Percentiles rank a stretch among this genome's conserved stretches.
phyloP scores from a whole-genome alignment of 1,139 yeast genomes.

The Kodamaea plutei region DNA sequence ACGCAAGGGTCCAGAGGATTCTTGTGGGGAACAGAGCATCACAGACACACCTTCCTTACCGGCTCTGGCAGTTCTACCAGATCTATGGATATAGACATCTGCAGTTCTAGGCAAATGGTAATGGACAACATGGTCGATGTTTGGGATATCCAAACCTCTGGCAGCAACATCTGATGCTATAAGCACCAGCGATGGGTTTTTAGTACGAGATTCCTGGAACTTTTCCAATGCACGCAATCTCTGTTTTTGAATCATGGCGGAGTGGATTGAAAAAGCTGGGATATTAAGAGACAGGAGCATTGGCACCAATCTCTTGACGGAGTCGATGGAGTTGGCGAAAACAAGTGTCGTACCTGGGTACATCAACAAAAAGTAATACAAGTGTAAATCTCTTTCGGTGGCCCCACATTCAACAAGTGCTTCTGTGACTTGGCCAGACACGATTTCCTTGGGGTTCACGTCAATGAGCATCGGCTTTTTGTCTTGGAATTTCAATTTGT shows the following conservation, averaged over 20 bases:
- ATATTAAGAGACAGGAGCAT: slow-evolving; percentile 65
- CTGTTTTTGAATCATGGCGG: slow-evolving; percentile 93
- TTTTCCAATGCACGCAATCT: slow-evolving; percentile 81
- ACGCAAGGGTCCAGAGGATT: slow-evolving; percentile 80
- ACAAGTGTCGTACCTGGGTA: slow-evolving; percentile 90
- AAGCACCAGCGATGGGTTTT: slow-evolving; percentile 63
- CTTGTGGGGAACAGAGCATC: slow-evolving; percentile 89
- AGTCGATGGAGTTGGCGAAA: slow-evolving; percentile 90
- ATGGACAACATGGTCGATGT: slow-evolving; percentile 91
- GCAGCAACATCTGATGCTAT: slow-evolving; percentile 98
- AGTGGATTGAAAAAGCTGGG: slow-evolving; percentile 79
- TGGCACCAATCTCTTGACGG: slow-evolving; percentile 83
- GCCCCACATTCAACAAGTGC: slow-evolving; percentile 91
- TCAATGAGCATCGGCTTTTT: slow-evolving; percentile 65
- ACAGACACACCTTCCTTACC: slow-evolving; percentile 92
- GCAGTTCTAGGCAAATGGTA: slow-evolving; percentile 95
- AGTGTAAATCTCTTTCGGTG: slow-evolving; percentile 81
- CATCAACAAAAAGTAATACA: slow-evolving; percentile 81
- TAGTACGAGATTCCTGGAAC: slow-evolving; percentile 53
- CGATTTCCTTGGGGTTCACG: slow-evolving; percentile 80
- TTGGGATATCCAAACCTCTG: slow-evolving; percentile 91
- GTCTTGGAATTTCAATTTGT: slow-evolving; percentile 57
- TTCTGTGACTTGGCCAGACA: slow-evolving; percentile 74
- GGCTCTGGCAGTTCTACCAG: slow-evolving; percentile 98
- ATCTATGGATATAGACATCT: slow-evolving; percentile 90